These are phyloP conservation scores for Inonotus hispidus DNA, from an alignment of 1,284 basidiomycete genomes.

Conservation along the genomic window DNA sequence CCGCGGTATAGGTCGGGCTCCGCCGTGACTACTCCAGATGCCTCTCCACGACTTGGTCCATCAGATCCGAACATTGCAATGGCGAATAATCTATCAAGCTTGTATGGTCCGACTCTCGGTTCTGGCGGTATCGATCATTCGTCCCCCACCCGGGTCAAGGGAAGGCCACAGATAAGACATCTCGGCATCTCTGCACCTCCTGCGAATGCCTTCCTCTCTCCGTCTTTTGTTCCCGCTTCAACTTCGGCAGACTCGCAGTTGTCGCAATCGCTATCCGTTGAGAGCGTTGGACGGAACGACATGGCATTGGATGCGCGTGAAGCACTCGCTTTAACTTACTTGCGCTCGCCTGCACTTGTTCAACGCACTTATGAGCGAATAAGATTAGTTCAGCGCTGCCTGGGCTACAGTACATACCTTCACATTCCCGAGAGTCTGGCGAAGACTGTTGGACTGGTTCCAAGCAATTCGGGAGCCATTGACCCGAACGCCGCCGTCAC, in stretches of 20 bases:
- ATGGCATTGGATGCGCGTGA: slow-evolving; percentile 25
- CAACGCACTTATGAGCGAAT: slow-evolving; percentile 53
- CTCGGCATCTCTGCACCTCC: slow-evolving; percentile 42
- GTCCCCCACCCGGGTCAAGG: slow-evolving; percentile 35
- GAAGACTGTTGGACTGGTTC: background rate
- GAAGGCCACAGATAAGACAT: slow-evolving; percentile 43
- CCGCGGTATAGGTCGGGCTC: slow-evolving; percentile 38
- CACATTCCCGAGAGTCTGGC: slow-evolving; percentile 31
- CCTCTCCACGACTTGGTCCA: slow-evolving; percentile 39
- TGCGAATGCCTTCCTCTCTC: slow-evolving; percentile 33
- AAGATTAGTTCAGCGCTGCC: slow-evolving; percentile 51
- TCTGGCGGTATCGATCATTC: slow-evolving; percentile 22
- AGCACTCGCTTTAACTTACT: slow-evolving; percentile 30
- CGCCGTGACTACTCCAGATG: slow-evolving; percentile 42
- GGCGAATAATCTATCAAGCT: slow-evolving; percentile 21
- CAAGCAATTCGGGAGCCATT: background rate
- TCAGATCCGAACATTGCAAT: slow-evolving; percentile 22
- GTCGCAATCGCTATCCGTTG: background rate
- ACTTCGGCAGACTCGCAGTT: slow-evolving; percentile 1
- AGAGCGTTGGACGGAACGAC: slow-evolving; percentile 29
- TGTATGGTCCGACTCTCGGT: slow-evolving; percentile 22
- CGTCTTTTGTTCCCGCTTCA: slow-evolving; percentile 22
- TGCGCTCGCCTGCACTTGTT: slow-evolving; percentile 45
- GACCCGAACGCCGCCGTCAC: background rate
- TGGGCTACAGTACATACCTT: slow-evolving; percentile 55